Evolutionary conservation across 1,139 yeast species (phyloP).

Genomic region (Lodderomyces jiufengensis): DNA sequence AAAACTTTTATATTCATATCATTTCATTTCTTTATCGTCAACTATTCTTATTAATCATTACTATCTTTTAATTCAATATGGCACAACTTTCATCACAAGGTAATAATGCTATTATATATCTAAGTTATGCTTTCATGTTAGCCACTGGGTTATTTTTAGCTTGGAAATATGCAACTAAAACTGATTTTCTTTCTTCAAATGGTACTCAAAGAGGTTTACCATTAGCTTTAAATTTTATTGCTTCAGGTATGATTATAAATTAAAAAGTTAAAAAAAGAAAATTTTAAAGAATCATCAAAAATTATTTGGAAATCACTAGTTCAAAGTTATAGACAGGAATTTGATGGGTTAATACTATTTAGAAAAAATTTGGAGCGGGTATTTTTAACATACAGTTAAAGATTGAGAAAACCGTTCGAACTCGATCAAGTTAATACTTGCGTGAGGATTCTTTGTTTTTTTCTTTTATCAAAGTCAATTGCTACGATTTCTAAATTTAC

Average conservation of each 20-base stretch:
- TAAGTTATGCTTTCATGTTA: slow-evolving; percentile 66
- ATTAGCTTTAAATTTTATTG: slow-evolving; percentile 77
- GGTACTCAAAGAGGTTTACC: slow-evolving; percentile 82
- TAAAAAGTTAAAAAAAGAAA: slow-evolving; percentile 2
- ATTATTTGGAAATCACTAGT: background rate
- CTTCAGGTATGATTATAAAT: slow-evolving; percentile 65
- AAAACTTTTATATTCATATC: no score
- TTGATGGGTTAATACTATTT: background rate
- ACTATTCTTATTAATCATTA: no score
- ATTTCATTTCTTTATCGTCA: no score
- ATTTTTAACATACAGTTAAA: slow-evolving; percentile 2
- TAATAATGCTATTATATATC: slow-evolving; percentile 71
- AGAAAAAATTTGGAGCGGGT: slow-evolving; percentile 4
- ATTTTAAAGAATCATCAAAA: background rate
- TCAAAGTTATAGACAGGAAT: background rate
- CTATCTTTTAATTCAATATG: slow-evolving; percentile 12
- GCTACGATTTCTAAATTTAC: slow-evolving; percentile 1
- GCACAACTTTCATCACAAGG: slow-evolving; percentile 39
- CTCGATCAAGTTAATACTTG: slow-evolving; percentile 90
- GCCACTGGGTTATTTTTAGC: slow-evolving; percentile 59
- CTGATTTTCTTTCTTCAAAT: slow-evolving; percentile 67
- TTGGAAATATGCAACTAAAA: slow-evolving; percentile 42
- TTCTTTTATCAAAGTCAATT: background rate
- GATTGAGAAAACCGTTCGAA: slow-evolving; percentile 79
- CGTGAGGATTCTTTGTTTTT: slow-evolving; percentile 64